phyloP scores from a whole-genome alignment of 2,329 filamentous ascomycete genomes.

The Trichophyton verrucosum region DNA sequence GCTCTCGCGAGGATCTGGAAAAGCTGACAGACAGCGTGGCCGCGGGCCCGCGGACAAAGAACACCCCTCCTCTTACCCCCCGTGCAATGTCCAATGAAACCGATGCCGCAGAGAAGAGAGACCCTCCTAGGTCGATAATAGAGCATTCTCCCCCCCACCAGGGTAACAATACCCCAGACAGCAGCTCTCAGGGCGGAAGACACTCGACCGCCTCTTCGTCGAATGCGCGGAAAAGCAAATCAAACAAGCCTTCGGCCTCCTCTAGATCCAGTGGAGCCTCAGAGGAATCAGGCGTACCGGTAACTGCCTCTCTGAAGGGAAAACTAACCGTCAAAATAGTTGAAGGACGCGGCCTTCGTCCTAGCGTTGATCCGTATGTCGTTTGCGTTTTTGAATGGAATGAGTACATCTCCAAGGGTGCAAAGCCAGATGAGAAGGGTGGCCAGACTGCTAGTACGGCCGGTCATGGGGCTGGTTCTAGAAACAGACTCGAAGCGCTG shows the following conservation, averaged over 20 bases:
- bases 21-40: slow-evolving; percentile 74
- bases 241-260: neutral
- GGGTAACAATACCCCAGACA: slow-evolving; percentile 7
- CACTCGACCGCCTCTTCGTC: slow-evolving; percentile 7
- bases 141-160: neutral
- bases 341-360: slow-evolving; percentile 70
- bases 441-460: slow-evolving; percentile 27
- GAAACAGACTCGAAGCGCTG: slow-evolving; percentile 10
- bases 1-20: slow-evolving; percentile 34
- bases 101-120: slow-evolving; percentile 22
- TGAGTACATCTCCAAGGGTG: slow-evolving; percentile 85
- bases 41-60: slow-evolving; percentile 57
- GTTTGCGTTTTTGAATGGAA: slow-evolving; percentile 95
- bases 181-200: slow-evolving; percentile 14
- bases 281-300: slow-evolving; percentile 42
- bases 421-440: slow-evolving; percentile 50
- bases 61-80: slow-evolving; percentile 79
- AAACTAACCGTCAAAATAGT: slow-evolving; percentile 82
- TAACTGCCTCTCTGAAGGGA: slow-evolving; percentile 58
- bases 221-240: neutral
- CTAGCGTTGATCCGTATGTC: slow-evolving; percentile 81
- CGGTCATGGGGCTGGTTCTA: neutral
- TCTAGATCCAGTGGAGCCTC: slow-evolving; percentile 15
- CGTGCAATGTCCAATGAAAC: slow-evolving; percentile 65
- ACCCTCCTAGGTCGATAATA: neutral